phyloP scores from a whole-genome alignment of 306 rosid genomes.

The Pterocarpus santalinus region DNA sequence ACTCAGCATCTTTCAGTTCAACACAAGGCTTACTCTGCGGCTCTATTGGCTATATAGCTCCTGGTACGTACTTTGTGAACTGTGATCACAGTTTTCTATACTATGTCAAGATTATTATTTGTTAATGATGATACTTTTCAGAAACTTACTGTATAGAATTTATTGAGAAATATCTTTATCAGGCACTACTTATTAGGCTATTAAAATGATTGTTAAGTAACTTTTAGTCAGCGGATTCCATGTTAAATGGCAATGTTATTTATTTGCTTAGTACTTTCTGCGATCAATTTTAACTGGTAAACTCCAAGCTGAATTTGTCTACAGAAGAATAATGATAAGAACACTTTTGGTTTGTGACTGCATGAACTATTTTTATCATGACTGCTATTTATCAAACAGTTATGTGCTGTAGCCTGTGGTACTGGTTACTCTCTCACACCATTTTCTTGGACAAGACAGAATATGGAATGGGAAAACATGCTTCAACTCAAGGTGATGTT shows the following conservation, averaged over 20 bases:
- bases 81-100: slow-evolving; percentile 8
- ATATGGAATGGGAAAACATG: slow-evolving; percentile 83
- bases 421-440: not conserved
- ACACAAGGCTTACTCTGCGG: slow-evolving; percentile 84
- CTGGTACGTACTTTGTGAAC: slow-evolving; percentile 64
- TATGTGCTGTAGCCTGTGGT: not conserved
- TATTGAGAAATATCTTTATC: not conserved
- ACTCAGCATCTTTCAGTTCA: slow-evolving; percentile 66
- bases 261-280: not conserved
- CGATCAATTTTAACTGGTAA: not conserved
- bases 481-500: slow-evolving; percentile 84
- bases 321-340: slow-evolving; percentile 4
- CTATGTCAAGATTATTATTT: not conserved
- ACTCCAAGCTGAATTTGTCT: not conserved
- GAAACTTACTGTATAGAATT: slow-evolving; percentile 13
- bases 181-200: slow-evolving; percentile 1
- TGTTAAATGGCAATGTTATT: not conserved
- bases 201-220: not conserved
- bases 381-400: slow-evolving; percentile 24
- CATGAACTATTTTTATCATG: not conserved
- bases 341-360: not conserved
- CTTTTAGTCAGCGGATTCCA: not conserved
- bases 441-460: slow-evolving; percentile 58
- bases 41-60: slow-evolving; percentile 92
- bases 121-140: not conserved